phyloP scores from a whole-genome alignment of 768 basidiomycete species.

The Lactifluus volemus region DNA sequence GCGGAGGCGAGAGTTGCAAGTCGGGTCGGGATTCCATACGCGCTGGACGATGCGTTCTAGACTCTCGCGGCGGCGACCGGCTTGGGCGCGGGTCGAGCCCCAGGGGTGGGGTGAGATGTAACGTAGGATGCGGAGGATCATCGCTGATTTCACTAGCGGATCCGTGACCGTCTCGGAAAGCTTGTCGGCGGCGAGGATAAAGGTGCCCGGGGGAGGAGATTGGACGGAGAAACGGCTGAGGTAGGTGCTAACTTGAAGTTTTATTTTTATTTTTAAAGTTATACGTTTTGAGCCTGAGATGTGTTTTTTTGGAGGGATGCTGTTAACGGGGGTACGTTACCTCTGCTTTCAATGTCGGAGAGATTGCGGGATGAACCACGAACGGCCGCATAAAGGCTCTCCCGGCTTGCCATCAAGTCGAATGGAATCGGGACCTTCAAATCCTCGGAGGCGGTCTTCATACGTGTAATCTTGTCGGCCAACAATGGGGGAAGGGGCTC shows the following conservation, averaged over 20 bases:
- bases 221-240: slow-evolving; percentile 17
- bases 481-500: neutral
- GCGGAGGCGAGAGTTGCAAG: slow-evolving; percentile 22
- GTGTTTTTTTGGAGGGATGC: neutral
- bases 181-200: slow-evolving; percentile 21
- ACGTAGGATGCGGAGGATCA: slow-evolving; percentile 44
- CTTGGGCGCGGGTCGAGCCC: slow-evolving; percentile 62
- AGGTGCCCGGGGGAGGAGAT: slow-evolving; percentile 24
- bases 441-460: neutral
- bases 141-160: slow-evolving; percentile 18
- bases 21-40: slow-evolving; percentile 36
- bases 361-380: slow-evolving; percentile 1
- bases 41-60: slow-evolving; percentile 39
- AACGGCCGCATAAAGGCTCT: slow-evolving; percentile 8
- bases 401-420: slow-evolving; percentile 9
- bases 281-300: neutral
- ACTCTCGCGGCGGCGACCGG: slow-evolving; percentile 39
- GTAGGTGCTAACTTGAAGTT: slow-evolving; percentile 3
- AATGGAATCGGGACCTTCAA: slow-evolving; percentile 12
- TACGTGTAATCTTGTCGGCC: neutral
- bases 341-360: slow-evolving; percentile 14
- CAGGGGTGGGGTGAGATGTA: slow-evolving; percentile 68
- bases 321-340: neutral
- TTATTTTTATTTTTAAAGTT: too few species aligned
- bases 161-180: slow-evolving; percentile 16